Conservation (phyloP, 108 stramenopile species). For the Parietichytrium sp. region DNA sequence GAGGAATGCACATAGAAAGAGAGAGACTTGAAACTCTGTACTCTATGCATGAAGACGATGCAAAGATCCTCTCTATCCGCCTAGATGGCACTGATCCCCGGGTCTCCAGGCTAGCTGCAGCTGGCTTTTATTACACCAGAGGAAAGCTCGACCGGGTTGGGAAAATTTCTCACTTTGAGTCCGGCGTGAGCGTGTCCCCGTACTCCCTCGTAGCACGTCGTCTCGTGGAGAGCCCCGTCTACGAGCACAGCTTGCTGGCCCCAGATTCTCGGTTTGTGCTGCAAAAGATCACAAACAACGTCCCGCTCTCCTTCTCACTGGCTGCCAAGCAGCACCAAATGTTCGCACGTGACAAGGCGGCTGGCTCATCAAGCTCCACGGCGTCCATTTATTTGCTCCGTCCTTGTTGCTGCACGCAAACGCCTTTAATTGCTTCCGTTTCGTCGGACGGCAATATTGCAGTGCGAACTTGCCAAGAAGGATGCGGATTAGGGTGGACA, state of each 20-base stretch:
- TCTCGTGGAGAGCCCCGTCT: not conserved
- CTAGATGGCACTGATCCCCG: conserved; percentile 1
- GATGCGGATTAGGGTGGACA: no score
- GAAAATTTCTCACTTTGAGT: conserved; percentile 5
- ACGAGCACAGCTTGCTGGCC: not conserved
- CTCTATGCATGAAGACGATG: conserved; percentile 32
- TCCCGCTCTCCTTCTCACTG: not conserved
- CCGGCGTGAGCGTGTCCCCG: not conserved
- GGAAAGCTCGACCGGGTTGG: not conserved
- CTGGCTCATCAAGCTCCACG: no score
- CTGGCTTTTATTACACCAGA: not conserved
- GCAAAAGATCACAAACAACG: conserved; percentile 3
- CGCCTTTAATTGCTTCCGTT: no score
- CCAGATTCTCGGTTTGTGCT: conserved; percentile 6
- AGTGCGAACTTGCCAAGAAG: no score
- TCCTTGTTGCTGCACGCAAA: no score
- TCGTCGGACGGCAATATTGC: no score
- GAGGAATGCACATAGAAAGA: conserved; percentile 10
- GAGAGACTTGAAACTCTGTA: not conserved
- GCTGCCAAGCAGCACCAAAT: no score
- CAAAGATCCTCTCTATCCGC: not conserved
- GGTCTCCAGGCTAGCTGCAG: not conserved
- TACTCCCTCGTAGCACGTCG: not conserved
- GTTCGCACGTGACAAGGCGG: no score
- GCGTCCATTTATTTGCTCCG: no score